Evolutionary conservation across 768 basidiomycete genomes (phyloP), one percentile per base, ranked within the genome.

Genomic region (Lactifluus subvellereus): DNA sequence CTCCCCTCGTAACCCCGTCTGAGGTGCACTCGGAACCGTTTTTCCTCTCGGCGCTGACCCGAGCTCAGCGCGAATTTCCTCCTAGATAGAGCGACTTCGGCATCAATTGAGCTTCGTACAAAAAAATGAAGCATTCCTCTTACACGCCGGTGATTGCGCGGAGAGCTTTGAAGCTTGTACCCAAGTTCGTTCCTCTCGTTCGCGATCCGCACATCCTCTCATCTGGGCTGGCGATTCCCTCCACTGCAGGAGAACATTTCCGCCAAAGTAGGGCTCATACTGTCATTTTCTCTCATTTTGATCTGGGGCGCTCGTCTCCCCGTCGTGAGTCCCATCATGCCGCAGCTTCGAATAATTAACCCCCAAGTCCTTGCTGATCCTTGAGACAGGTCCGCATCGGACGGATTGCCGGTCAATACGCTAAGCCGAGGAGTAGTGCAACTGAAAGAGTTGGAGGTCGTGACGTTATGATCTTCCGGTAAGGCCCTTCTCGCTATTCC

Each of bases 141-240:
- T 99, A 2, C 97, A 99, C 65, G 97, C 97, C 0, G 97, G 97
- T 2, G 97, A 99, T 71, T 99, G 97, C 69, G 94, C 93, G n/a
- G 92, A 95, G 74, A 89, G 91, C 72, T 95, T 96, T 70, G 88
- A 91, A 68, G 92, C 91, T 0, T 94, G 92, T 72, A 93, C 90
- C 0, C 84, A 91, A 65, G 91, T 91, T 71, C 69, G 82, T 78
- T 43, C n/a, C 33, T 33, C 33, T 40, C 0, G 4, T 32, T 27
- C 38, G 14, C 54, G 38, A 47, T 6, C 47, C 60, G 40, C 58
- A 59, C 14, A 16, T 30, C 10, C 18, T 14, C 37, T 27, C 20
- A 43, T 27, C 47, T 52, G 50, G n/a, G 32, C 22, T 9, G 9
- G 6, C 5, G n/a, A 2, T 43, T 2, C 37, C 16, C 8, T 33